These are phyloP conservation scores for Chloropicon primus DNA, from an alignment of 139 green algal species.

Conservation along the genomic window DNA sequence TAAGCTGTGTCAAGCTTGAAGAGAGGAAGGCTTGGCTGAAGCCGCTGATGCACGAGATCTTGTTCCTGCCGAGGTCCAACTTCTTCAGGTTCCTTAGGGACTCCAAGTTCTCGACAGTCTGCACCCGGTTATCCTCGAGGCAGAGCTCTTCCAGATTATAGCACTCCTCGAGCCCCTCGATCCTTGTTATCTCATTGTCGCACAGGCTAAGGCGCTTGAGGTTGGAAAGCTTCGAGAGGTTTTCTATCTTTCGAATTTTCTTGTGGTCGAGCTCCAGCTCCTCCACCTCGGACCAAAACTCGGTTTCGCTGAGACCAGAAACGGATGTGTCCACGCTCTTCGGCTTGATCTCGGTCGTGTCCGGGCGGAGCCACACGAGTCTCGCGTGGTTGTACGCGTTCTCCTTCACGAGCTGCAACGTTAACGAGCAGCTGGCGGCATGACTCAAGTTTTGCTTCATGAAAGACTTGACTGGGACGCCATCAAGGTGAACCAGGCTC, in stretches of 20 bases:
- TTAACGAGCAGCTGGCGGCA: background rate
- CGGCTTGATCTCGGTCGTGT: background rate
- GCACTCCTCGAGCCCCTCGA: conserved; percentile 35
- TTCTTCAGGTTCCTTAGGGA: conserved; percentile 5
- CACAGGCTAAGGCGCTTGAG: conserved; percentile 20
- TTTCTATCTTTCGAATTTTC: conserved; percentile 34
- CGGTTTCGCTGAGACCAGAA: background rate
- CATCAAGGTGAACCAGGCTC: conserved; percentile 19
- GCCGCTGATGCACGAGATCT: conserved; percentile 5
- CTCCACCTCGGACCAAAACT: conserved; percentile 7
- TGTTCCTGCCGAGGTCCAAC: conserved; percentile 9
- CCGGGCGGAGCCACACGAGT: background rate
- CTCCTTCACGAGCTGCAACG: conserved; percentile 4
- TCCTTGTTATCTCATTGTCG: conserved; percentile 36
- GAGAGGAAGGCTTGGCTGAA: background rate
- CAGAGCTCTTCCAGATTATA: conserved; percentile 42
- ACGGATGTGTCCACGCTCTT: background rate
- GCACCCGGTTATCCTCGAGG: conserved; percentile 35
- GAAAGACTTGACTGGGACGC: background rate
- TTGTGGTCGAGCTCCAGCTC: conserved; percentile 28
- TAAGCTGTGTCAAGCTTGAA: conserved; percentile 25
- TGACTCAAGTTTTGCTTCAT: background rate
- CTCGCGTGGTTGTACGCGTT: background rate
- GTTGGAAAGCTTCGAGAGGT: conserved; percentile 20
- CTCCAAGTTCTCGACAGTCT: background rate